These are phyloP conservation scores for Plasmopara muralis DNA, from an alignment of 352 stramenopile species.

Conservation along the genomic window DNA sequence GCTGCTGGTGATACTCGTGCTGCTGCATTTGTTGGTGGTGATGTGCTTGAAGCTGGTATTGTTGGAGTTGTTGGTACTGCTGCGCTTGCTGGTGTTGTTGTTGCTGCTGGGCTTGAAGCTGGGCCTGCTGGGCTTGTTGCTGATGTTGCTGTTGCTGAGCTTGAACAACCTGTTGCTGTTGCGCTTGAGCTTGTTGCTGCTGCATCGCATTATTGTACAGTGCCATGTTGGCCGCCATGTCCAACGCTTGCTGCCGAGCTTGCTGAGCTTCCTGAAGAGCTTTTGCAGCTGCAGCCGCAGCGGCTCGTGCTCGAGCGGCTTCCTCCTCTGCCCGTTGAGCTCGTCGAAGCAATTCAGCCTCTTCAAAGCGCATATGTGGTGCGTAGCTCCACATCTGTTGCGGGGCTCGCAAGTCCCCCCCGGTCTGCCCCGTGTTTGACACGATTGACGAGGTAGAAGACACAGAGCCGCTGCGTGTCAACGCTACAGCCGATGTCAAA, in stretches of 20 bases:
- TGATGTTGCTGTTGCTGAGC: constrained; percentile 34
- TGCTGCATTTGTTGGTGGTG: constrained; percentile 37
- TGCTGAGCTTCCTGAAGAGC: constrained; percentile 73
- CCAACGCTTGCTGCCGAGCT: constrained; percentile 70
- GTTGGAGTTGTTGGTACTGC: constrained; percentile 26
- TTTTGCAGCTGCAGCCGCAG: constrained; percentile 56
- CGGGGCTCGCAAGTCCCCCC: constrained; percentile 22
- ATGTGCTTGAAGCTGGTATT: constrained; percentile 33
- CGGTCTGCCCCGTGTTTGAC: constrained; percentile 21
- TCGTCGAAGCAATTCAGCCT: constrained; percentile 64
- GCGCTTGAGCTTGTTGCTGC: constrained; percentile 47
- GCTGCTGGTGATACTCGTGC: constrained; percentile 38
- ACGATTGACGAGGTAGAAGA: constrained; percentile 27
- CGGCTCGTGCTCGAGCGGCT: constrained; percentile 58
- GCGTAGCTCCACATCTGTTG: constrained; percentile 71
- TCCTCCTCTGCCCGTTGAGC: constrained; percentile 78
- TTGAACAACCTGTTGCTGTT: constrained; percentile 33
- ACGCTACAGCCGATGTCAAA: constrained; percentile 19
- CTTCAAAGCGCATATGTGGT: constrained; percentile 64
- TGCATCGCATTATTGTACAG: constrained; percentile 71
- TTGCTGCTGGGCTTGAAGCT: constrained; percentile 42
- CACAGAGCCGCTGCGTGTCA: constrained; percentile 25
- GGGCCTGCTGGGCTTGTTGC: constrained; percentile 32
- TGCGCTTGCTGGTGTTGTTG: constrained; percentile 31
- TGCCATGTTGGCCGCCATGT: constrained; percentile 71